These are phyloP conservation scores for Neltuma alba DNA, from an alignment of 306 rosid genomes.

Conservation along the genomic window DNA sequence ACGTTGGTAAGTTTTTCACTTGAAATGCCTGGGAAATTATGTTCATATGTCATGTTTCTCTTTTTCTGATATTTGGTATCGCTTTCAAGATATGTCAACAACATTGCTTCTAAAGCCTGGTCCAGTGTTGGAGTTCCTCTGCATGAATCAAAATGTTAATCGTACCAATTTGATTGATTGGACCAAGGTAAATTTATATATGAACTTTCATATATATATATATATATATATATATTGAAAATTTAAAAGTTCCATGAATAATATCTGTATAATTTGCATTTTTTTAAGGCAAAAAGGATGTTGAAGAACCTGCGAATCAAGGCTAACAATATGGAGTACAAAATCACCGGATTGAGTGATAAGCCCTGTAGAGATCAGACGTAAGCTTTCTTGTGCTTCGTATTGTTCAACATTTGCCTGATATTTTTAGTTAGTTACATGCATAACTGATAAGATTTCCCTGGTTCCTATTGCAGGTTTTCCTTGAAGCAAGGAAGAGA, in stretches of 20 bases:
- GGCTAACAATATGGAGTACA: slow-evolving; percentile 45
- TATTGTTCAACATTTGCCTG: background rate
- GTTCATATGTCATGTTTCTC: background rate
- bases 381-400: slow-evolving; percentile 30
- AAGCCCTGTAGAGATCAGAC: slow-evolving; percentile 44
- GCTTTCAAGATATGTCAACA: slow-evolving; percentile 49
- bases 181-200: slow-evolving; percentile 42
- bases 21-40: background rate
- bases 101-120: slow-evolving; percentile 57
- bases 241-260: background rate
- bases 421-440: background rate
- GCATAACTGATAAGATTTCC: background rate
- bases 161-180: slow-evolving; percentile 42
- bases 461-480: slow-evolving; percentile 20
- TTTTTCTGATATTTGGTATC: slow-evolving; percentile 11
- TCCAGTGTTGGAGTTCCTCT: slow-evolving; percentile 49
- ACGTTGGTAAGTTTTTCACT: slow-evolving; percentile 42
- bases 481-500: slow-evolving; percentile 32
- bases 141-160: slow-evolving; percentile 39
- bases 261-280: background rate
- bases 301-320: slow-evolving; percentile 48
- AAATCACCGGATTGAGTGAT: slow-evolving; percentile 63
- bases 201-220: background rate
- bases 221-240: no score
- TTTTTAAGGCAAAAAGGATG: slow-evolving; percentile 46